phyloP scores from a whole-genome alignment of 2,329 filamentous ascomycete genomes.

The Hawksworthiomyces lignivorus region DNA sequence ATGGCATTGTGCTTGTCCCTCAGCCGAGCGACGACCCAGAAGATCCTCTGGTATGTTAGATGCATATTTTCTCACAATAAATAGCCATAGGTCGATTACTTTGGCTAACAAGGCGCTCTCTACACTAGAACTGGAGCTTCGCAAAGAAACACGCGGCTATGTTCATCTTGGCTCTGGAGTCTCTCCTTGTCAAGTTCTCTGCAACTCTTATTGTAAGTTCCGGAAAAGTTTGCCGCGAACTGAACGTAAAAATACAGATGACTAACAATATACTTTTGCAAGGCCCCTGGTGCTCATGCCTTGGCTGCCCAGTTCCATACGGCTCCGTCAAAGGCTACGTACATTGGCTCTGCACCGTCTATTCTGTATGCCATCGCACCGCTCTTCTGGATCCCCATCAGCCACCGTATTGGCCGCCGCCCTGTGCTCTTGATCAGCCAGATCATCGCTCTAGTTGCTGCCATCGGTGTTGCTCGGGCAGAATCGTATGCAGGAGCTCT shows the following conservation, averaged over 20 bases:
- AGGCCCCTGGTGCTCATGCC: conserved; percentile 13
- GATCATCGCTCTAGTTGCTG: conserved; percentile 11
- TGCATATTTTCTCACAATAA: too few species aligned
- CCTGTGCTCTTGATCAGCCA: conserved; percentile 13
- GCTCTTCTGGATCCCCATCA: conserved; percentile 16
- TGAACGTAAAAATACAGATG: too few species aligned
- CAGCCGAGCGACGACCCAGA: conserved; percentile 6
- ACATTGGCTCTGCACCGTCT: conserved; percentile 14
- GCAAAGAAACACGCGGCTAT: conserved; percentile 12
- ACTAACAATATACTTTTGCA: too few species aligned
- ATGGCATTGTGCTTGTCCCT: conserved; percentile 4
- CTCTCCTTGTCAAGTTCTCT: conserved; percentile 14
- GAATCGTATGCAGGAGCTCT: conserved; percentile 10
- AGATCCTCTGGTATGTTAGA: conserved; percentile 3
- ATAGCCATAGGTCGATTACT: too few species aligned
- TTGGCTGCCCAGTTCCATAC: conserved; percentile 10
- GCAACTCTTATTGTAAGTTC: conserved; percentile 11
- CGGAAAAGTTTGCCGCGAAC: too few species aligned
- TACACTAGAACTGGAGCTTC: conserved; percentile 14
- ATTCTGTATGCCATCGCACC: conserved; percentile 13
- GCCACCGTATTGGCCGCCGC: conserved; percentile 15
- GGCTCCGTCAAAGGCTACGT: conserved; percentile 10
- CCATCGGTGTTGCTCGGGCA: conserved; percentile 12
- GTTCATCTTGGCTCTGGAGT: conserved; percentile 14
- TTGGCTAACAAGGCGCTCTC: too few species aligned